Base-by-base conservation (phyloP, 2,329 filamentous ascomycete species). In the Diaporthe nobilis region DNA sequence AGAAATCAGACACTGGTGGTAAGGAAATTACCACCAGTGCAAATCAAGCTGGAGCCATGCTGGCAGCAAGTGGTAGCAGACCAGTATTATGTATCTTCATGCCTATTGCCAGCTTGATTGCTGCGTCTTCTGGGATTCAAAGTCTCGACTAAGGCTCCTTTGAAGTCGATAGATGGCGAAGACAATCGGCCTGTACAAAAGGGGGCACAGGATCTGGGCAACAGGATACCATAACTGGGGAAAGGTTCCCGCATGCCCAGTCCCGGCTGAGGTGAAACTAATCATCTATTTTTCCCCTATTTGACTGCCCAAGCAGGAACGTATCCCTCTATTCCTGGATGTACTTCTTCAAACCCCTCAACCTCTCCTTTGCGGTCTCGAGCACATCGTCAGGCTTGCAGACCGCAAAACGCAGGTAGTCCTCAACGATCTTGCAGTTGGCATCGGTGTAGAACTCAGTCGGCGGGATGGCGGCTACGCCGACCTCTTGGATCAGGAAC, bases 401-500 rank as follows among this genome's bases (percentile, higher is more conserved):
- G 1, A 99, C 95, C 0, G 97, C 97, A 83, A 98, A 98, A 34
- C 97, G 90, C 81, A 99, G 89, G 86, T 97, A 99, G 81, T 98
- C 94, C 87, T 98, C 94, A 0, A 94, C 97, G 80, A 98, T 91
- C 80, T 94, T 92, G 39, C 94, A 92, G 81, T 98, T 98, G 58
- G 85, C 86, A 25, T 95, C 92, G 0, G 96, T 98, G 84, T 98
- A 98, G 85, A 99, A 99, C 85, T 99, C 97, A 0, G 96, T 98
- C 0, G 97, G 97, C 25, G 97, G 97, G 77, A 99, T 98, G 12
- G 96, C 96, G 3, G 97, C 97, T 39, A 99, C 95, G 13, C 97
- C 97, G 28, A 99, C 88, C 87, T 99, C 96, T 83, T 96, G 96
- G 85, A 99, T 99, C 80, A 98, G 86, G 86, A 98, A 98, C 96